Evolutionary conservation across 176 grass and related monocot species (phyloP).

Genomic region (Carex kokanica): DNA sequence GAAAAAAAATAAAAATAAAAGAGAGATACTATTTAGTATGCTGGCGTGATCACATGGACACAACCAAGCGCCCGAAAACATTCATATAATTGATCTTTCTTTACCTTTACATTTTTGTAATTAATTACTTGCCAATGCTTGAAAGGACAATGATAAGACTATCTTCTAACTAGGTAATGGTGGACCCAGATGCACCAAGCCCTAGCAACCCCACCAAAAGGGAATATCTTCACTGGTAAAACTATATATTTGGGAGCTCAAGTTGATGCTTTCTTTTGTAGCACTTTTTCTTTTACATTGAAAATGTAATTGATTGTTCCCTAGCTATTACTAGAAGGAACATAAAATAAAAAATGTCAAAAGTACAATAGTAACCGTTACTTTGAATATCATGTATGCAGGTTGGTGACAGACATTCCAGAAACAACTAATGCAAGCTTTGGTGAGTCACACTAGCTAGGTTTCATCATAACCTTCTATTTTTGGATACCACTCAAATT

Average conservation of each 20-base stretch:
- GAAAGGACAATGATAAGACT: constrained; percentile 32
- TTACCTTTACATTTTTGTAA: constrained; percentile 20
- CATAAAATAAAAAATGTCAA: constrained; percentile 29
- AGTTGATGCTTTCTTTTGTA: constrained; percentile 26
- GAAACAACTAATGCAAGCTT: constrained; percentile 77
- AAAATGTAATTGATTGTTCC: not conserved
- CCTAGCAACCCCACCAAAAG: constrained; percentile 84
- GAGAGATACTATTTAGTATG: not conserved
- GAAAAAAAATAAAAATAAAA: not conserved
- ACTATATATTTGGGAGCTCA: constrained; percentile 34
- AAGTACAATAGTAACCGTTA: constrained; percentile 18
- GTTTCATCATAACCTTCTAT: constrained; percentile 20
- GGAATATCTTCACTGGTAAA: constrained; percentile 96
- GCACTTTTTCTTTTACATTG: constrained; percentile 7
- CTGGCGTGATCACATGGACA: not conserved
- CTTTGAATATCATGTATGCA: constrained; percentile 44
- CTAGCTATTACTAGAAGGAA: constrained; percentile 3
- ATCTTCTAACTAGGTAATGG: constrained; percentile 76
- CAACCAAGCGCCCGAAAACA: constrained; percentile 3
- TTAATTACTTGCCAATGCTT: constrained; percentile 12
- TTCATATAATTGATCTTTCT: constrained; percentile 10
- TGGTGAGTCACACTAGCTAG: constrained; percentile 53
- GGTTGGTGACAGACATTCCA: constrained; percentile 98
- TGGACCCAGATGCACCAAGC: constrained; percentile 95
- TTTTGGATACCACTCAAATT: constrained; percentile 22